phyloP scores from a whole-genome alignment of 257 asterid species.

The Gynochthodes officinalis region DNA sequence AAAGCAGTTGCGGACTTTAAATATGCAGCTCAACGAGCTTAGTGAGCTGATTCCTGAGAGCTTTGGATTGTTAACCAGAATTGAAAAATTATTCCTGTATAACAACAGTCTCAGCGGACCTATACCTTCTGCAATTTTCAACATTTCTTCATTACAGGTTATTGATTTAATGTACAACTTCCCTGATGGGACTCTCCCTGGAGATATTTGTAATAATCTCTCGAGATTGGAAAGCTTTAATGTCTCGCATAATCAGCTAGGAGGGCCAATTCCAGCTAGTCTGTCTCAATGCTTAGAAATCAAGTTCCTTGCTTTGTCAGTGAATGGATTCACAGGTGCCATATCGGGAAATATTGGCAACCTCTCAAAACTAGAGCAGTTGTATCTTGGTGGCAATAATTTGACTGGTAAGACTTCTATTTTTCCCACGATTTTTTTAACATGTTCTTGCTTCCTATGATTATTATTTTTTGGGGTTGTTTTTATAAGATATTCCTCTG shows the following conservation, averaged over 20 bases:
- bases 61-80: background rate
- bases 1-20: background rate
- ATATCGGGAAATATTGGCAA: background rate
- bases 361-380: background rate
- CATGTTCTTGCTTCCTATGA: too few relatives aligned
- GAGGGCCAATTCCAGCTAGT: background rate
- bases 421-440: too few relatives aligned
- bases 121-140: background rate
- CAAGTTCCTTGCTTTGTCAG: background rate
- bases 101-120: background rate
- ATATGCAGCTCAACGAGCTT: background rate
- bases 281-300: background rate
- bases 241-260: background rate
- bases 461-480: too few relatives aligned
- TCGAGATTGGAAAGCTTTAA: background rate
- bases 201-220: background rate
- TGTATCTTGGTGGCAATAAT: background rate
- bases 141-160: background rate
- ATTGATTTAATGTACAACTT: background rate
- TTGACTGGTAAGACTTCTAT: background rate
- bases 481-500: too few relatives aligned
- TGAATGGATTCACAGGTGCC: background rate
- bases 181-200: background rate
- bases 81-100: background rate
- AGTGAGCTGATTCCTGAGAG: background rate